Base-by-base conservation (phyloP, 108 stramenopile species). In the Nitzschia inconspicua region DNA sequence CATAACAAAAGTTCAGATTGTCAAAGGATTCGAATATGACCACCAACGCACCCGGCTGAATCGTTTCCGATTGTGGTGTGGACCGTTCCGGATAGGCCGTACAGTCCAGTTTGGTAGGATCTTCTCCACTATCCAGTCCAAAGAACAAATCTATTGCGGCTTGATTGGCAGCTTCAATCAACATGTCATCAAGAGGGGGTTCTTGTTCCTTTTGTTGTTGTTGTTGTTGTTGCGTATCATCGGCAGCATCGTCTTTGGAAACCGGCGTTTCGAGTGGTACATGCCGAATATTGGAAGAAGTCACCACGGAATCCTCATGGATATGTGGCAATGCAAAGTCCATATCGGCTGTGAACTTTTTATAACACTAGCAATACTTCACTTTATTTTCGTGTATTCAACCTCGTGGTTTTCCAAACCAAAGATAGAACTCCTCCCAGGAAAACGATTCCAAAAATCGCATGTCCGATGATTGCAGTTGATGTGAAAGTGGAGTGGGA, bases 1-100 rank as follows among this genome's bases (percentile, higher is more conserved):
- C 85, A 51, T 94, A 94, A 28, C 83, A 84, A 78, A 94, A 94
- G 53, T 80, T 82, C 4, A 91, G 64, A 42, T 68, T 75, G 55
- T 88, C 84, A 72, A 90, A 91, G 55, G 80, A 82, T 68, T 88
- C 85, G 57, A 91, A 90, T 16, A 94, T 86, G 0, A 94, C 93
- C 18, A 89, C 86, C 22, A 94, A 80, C 26, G 71, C 70, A 27
- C 59, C 65, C 0, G 78, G 63, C 60, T 66, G 65, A 42, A 94
- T 94, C 11, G 49, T 77, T 31, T 67, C 58, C 1, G 70, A 59
- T 14, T 41, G 49, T 19, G 86, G 76, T 8, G 78, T 79, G 10
- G 65, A 57, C 23, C 72, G 76, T 39, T 88, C 85, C n/a, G 56
- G 56, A 57, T 85, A 93, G 20, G 79, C 62, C 7, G 73, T 44